Evolutionary conservation across 495 filamentous ascomycete species (phyloP).

Genomic region (Hamigera avellanea): DNA sequence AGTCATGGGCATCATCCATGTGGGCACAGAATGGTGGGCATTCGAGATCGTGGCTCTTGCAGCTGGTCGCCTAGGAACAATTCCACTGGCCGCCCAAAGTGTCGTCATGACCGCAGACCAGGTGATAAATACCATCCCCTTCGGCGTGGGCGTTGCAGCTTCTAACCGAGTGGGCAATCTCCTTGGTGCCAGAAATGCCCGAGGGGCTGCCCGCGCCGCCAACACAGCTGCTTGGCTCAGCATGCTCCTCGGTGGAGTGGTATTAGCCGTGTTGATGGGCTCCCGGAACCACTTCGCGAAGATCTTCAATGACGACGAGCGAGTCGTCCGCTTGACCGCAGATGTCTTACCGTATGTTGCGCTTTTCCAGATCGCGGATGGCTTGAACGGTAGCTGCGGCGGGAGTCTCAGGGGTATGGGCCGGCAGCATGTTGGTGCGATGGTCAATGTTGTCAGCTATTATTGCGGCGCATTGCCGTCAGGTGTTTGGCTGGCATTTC

Average conservation of each 20-base stretch:
- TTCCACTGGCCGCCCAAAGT: slow-evolving; percentile 74
- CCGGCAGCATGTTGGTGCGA: slow-evolving; percentile 75
- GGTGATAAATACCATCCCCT: slow-evolving; percentile 86
- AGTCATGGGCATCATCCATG: slow-evolving; percentile 69
- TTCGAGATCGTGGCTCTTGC: slow-evolving; percentile 92
- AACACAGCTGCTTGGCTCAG: slow-evolving; percentile 70
- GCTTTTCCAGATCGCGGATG: slow-evolving; percentile 91
- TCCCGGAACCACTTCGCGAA: slow-evolving; percentile 67
- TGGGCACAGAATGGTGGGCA: slow-evolving; percentile 94
- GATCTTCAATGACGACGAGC: slow-evolving; percentile 71
- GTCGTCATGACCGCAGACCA: slow-evolving; percentile 95
- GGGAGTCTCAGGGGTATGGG: slow-evolving; percentile 79
- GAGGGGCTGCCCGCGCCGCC: slow-evolving; percentile 59
- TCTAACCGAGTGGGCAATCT: slow-evolving; percentile 74
- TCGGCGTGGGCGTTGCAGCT: slow-evolving; percentile 78
- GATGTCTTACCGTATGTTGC: slow-evolving; percentile 82
- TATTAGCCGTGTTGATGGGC: slow-evolving; percentile 62
- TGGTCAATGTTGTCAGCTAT: slow-evolving; percentile 84
- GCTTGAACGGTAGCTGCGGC: slow-evolving; percentile 75
- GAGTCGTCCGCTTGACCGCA: slow-evolving; percentile 65
- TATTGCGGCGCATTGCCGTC: slow-evolving; percentile 76
- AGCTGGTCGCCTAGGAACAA: slow-evolving; percentile 72
- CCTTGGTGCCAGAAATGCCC: slow-evolving; percentile 58
- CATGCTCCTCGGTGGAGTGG: slow-evolving; percentile 52
- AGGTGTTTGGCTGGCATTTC: slow-evolving; percentile 79